Conservation (phyloP, 345 rosid genomes). For the Eutrema japonicum region DNA sequence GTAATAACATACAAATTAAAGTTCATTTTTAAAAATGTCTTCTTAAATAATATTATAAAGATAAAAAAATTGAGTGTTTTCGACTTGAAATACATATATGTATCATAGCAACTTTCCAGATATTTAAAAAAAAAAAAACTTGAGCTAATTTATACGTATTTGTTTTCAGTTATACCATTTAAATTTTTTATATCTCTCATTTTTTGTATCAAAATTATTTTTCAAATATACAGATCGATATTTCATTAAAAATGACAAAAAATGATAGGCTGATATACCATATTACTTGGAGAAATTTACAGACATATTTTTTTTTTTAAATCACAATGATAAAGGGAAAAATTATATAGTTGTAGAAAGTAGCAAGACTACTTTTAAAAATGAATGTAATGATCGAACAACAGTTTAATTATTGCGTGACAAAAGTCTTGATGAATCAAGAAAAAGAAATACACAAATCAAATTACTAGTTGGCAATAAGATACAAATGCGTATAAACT, state of each 20-base stretch:
- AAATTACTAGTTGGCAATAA: slow-evolving; percentile 13
- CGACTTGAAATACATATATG: not conserved
- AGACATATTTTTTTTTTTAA: not conserved
- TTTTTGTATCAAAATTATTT: not conserved
- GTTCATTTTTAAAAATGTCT: too few species aligned
- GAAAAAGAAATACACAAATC: not conserved
- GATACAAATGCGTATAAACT: slow-evolving; percentile 35
- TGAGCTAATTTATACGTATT: not conserved
- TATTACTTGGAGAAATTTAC: not conserved
- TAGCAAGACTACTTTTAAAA: slow-evolving; percentile 1
- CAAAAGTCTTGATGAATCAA: not conserved
- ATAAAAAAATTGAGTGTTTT: too few species aligned
- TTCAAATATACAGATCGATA: not conserved
- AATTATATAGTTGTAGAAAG: not conserved
- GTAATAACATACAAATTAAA: too few species aligned
- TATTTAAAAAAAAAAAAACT: not conserved
- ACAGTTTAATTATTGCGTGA: not conserved
- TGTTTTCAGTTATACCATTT: not conserved
- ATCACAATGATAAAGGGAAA: not conserved
- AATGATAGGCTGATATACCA: not conserved
- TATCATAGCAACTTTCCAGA: slow-evolving; percentile 14
- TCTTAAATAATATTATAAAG: too few species aligned
- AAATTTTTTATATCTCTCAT: not conserved
- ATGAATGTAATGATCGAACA: slow-evolving; percentile 4
- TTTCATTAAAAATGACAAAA: not conserved